Conservation (phyloP, 2,329 filamentous ascomycete genomes). For the Sporothrix brasiliensis region DNA sequence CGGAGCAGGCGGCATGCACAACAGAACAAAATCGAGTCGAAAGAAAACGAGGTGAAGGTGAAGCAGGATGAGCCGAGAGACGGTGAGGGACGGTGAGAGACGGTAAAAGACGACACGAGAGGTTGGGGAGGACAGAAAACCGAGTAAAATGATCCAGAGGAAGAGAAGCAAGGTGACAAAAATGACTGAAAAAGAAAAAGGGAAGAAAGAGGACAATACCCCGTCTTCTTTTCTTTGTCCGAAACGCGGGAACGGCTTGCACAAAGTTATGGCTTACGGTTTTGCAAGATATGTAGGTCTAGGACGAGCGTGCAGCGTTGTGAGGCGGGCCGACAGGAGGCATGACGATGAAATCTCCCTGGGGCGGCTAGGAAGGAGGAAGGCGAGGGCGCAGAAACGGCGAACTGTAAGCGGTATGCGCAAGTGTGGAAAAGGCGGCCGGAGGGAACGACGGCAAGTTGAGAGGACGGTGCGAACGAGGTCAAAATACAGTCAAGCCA, state of each 20-base stretch:
- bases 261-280: neutral
- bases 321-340: constrained; percentile 19
- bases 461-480: neutral
- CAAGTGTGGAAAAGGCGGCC: constrained; percentile 6
- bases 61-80: neutral
- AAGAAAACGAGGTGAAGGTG: neutral
- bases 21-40: neutral
- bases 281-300: neutral
- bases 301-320: constrained; percentile 4
- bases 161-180: neutral
- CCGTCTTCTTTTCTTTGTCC: constrained; percentile 12
- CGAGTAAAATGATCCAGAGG: neutral
- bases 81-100: neutral
- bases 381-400: neutral
- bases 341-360: constrained; percentile 26
- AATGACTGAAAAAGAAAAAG: neutral
- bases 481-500: constrained; percentile 13
- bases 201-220: neutral
- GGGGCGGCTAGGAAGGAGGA: neutral
- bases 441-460: neutral
- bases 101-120: neutral
- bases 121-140: neutral
- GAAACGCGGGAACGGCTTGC: constrained; percentile 12
- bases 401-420: constrained; percentile 10
- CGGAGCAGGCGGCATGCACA: neutral